Evolutionary conservation across 2,329 filamentous ascomycete species (phyloP), one percentile per base, ranked within the genome.

Genomic region (Didymella segeticola): DNA sequence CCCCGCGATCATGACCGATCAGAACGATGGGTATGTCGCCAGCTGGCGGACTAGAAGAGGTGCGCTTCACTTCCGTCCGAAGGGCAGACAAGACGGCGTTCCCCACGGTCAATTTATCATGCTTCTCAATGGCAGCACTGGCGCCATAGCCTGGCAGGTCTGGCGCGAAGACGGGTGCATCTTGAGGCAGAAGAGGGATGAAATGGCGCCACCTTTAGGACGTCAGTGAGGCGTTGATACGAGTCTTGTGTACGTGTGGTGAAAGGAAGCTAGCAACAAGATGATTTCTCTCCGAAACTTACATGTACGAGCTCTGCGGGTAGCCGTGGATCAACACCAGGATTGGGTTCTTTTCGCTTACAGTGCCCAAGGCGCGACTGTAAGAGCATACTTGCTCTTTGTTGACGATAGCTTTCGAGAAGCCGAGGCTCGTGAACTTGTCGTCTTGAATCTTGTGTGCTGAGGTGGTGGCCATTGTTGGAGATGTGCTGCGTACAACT

Each of bases 1-100:
- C 84, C 3, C 84, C 83, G 31, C 83, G 79, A 63, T 86, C 84
- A 61, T 86, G 84, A 0, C 78, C 82, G 51, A 82, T 82, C 17
- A 86, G 54, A 1, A 73, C 34, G 5, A 72, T 51, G 1, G 68
- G 69, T 2, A 67, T 56, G 12, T 43, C 5, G 3, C 14, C 23
- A 0, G 54, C 25, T 9, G 57, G 46, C 5, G 57, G 11, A 1
- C 14, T 42, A 14, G 56, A 61, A 6, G 56, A 54, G 12, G 61
- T 63, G 2, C 61, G 49, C n/a, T 63, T 57, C 8, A 69, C 30
- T 43, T 68, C 61, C 1, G 65, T 64, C 19, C 59, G 53, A 3
- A 74, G 53, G 1, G 68, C 68, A 1, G 62, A 53, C 1, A 72
- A 33, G 14, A 71, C 15, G 1, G 64, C 53, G 7, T 51, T 63